Conservation (phyloP, 106 monocot species). For the Triglochin maritima region DNA sequence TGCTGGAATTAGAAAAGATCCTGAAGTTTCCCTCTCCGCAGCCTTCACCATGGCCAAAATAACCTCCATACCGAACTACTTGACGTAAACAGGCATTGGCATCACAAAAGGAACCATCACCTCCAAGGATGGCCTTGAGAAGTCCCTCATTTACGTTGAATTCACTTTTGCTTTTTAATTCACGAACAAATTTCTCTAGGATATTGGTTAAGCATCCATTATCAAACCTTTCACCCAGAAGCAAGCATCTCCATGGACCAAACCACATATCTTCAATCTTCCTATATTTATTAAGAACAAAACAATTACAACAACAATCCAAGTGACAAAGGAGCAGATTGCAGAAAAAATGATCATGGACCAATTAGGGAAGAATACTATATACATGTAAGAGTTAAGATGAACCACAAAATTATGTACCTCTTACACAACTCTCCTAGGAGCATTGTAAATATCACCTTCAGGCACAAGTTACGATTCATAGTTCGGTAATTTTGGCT, state of each 20-base stretch:
- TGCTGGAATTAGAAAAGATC: slow-evolving; percentile 23
- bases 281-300: slow-evolving; percentile 25
- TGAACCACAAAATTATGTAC: too few species aligned
- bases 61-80: slow-evolving; percentile 45
- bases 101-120: slow-evolving; percentile 34
- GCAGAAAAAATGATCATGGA: neutral
- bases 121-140: slow-evolving; percentile 42
- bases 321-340: neutral
- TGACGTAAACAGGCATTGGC: slow-evolving; percentile 59
- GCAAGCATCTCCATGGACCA: slow-evolving; percentile 86
- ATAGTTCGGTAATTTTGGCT: too few species aligned
- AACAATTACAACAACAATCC: slow-evolving; percentile 1
- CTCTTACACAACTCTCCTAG: too few species aligned
- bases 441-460: too few species aligned
- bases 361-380: neutral
- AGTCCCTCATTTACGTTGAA: slow-evolving; percentile 32
- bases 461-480: too few species aligned
- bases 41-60: slow-evolving; percentile 58
- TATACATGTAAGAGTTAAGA: too few species aligned
- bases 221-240: slow-evolving; percentile 37
- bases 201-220: slow-evolving; percentile 19
- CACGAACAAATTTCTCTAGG: slow-evolving; percentile 20
- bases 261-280: slow-evolving; percentile 76
- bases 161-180: slow-evolving; percentile 31
- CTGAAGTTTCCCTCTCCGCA: slow-evolving; percentile 51